A percentile compares a stretch with the other conserved stretches of the same genome.
These are phyloP conservation scores for Lasiodiplodia sp. DNA, from an alignment of 2,329 filamentous ascomycete species.

Conservation along the genomic window DNA sequence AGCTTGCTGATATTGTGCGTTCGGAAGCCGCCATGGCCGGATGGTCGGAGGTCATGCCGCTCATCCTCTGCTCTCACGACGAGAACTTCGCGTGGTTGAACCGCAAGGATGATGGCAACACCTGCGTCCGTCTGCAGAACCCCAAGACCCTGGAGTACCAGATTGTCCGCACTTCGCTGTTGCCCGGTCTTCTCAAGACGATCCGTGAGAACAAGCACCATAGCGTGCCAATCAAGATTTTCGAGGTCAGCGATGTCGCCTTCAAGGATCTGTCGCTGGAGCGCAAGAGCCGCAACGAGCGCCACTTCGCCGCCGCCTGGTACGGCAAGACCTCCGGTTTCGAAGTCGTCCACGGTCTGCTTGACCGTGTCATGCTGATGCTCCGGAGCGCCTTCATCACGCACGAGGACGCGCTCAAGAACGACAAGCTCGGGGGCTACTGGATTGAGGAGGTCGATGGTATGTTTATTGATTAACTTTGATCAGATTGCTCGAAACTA, in stretches of 20 bases:
- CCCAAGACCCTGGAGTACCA: slow-evolving; percentile 95
- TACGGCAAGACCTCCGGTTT: slow-evolving; percentile 95
- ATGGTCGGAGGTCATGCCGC: slow-evolving; percentile 94
- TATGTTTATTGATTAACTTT: slow-evolving; percentile 45
- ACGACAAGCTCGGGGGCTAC: slow-evolving; percentile 73
- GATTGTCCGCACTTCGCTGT: slow-evolving; percentile 83
- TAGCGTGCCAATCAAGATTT: slow-evolving; percentile 87
- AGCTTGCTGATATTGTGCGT: slow-evolving; percentile 89
- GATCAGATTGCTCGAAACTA: background rate
- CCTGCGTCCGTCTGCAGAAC: slow-evolving; percentile 85
- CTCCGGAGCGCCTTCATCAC: slow-evolving; percentile 82
- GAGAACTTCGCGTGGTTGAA: slow-evolving; percentile 98
- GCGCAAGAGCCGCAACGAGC: slow-evolving; percentile 88
- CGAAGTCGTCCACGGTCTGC: slow-evolving; percentile 90
- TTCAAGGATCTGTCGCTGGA: slow-evolving; percentile 86
- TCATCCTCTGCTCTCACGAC: slow-evolving; percentile 96
- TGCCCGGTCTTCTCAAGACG: slow-evolving; percentile 91
- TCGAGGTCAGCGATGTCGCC: slow-evolving; percentile 88
- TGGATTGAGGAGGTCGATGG: slow-evolving; percentile 93
- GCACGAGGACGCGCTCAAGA: slow-evolving; percentile 69
- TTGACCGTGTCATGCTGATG: slow-evolving; percentile 94
- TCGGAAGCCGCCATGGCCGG: slow-evolving; percentile 90
- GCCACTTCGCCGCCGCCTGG: slow-evolving; percentile 95
- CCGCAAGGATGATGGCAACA: slow-evolving; percentile 83
- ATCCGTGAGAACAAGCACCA: slow-evolving; percentile 93